Evolutionary conservation across 768 basidiomycete genomes (phyloP).

Genomic region (Dacryopinax spathularia): DNA sequence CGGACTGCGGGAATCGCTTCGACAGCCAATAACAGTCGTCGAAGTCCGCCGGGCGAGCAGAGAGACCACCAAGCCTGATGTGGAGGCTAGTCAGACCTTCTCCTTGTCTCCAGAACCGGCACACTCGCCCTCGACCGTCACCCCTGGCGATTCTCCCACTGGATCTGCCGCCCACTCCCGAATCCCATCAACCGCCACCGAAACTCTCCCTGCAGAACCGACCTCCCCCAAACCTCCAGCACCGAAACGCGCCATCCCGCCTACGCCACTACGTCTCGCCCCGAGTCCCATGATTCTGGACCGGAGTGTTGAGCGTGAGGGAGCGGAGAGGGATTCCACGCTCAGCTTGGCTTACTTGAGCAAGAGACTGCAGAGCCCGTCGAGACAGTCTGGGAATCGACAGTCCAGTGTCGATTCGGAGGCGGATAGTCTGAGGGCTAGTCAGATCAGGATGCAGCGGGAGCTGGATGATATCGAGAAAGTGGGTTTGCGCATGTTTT

Average conservation of each 20-base stretch:
- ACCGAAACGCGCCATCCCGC: not conserved
- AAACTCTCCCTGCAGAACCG: too few relatives aligned
- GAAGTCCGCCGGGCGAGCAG: not conserved
- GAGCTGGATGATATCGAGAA: conserved; percentile 69
- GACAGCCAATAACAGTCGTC: not conserved
- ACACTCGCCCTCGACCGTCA: not conserved
- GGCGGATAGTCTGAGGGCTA: conserved; percentile 31
- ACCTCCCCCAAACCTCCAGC: too few relatives aligned
- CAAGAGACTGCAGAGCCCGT: not conserved
- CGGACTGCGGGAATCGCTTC: not conserved
- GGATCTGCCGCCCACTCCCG: not conserved
- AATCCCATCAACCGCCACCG: not conserved
- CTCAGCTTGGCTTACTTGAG: conserved; percentile 24
- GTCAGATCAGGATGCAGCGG: conserved; percentile 59
- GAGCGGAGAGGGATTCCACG: conserved; percentile 19
- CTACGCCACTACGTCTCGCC: conserved; percentile 2
- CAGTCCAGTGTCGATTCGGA: not conserved
- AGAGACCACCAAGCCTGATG: not conserved
- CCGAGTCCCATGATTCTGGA: not conserved
- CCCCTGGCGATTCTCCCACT: not conserved
- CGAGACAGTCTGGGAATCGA: not conserved
- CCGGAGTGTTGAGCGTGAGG: conserved; percentile 28
- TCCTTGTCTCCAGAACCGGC: not conserved
- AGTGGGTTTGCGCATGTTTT: conserved; percentile 24
- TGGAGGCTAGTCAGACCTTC: not conserved